Percentiles rank a stretch among this genome's conserved stretches.
These are phyloP conservation scores for Floccularia luteovirens DNA, from an alignment of 768 basidiomycete species.

Conservation along the genomic window DNA sequence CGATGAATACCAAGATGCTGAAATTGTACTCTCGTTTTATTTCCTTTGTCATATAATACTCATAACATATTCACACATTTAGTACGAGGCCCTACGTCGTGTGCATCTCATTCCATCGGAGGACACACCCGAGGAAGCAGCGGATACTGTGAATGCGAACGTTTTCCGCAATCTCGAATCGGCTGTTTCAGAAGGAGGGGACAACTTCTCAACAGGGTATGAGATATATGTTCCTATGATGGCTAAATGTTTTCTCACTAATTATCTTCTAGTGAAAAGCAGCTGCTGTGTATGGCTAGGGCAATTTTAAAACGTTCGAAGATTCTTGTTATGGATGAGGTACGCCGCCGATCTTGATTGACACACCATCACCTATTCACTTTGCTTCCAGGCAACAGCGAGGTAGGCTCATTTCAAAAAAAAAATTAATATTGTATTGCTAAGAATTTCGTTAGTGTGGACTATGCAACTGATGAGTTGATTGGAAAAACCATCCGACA, in stretches of 20 bases:
- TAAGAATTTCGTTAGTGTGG: constrained; percentile 35
- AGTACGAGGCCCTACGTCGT: constrained; percentile 70
- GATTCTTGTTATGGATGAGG: constrained; percentile 82
- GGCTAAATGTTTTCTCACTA: not conserved
- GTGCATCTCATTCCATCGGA: constrained; percentile 63
- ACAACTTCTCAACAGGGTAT: constrained; percentile 74
- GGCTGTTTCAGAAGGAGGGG: constrained; percentile 71
- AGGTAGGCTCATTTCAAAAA: constrained; percentile 25
- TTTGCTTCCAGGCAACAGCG: constrained; percentile 49
- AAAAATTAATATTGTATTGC: not conserved
- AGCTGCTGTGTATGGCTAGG: constrained; percentile 37
- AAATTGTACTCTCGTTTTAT: constrained; percentile 45
- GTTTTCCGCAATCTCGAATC: constrained; percentile 70
- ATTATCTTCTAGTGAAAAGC: constrained; percentile 14
- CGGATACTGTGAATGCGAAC: constrained; percentile 48
- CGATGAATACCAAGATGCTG: constrained; percentile 72
- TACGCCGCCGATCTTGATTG: constrained; percentile 16
- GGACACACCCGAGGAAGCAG: constrained; percentile 31
- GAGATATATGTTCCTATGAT: constrained; percentile 5
- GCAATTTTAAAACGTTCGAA: constrained; percentile 46
- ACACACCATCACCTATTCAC: not conserved
- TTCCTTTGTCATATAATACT: constrained; percentile 20
- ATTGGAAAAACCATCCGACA: constrained; percentile 73
- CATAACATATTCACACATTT: constrained; percentile 25
- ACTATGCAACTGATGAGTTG: constrained; percentile 80